Evolutionary conservation across 768 basidiomycete genomes (phyloP).

Genomic region (Psilocybe sp.): DNA sequence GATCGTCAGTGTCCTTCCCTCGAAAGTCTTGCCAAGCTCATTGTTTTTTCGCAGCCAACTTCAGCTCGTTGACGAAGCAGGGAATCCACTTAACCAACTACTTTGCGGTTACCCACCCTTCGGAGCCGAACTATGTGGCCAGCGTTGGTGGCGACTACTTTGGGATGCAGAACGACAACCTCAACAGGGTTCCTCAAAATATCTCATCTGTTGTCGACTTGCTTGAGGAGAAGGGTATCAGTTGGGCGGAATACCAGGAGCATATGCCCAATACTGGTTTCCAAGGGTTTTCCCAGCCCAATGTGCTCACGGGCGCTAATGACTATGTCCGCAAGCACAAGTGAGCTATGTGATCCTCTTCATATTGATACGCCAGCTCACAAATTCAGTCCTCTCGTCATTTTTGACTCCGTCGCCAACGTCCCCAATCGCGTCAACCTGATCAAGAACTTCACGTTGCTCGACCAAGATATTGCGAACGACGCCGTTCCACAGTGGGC

Average conservation of each 20-base stretch:
- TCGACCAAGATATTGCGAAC: conserved; percentile 50
- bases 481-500: conserved; percentile 55
- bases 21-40: not conserved
- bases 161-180: conserved; percentile 43
- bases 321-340: conserved; percentile 31
- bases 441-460: conserved; percentile 61
- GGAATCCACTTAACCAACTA: conserved; percentile 47
- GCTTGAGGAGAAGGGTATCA: conserved; percentile 52
- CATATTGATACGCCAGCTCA: not conserved
- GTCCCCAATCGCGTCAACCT: conserved; percentile 37
- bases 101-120: conserved; percentile 54
- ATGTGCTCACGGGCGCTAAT: conserved; percentile 21
- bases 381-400: conserved; percentile 35
- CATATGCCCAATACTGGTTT: conserved; percentile 52
- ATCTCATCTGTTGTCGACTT: conserved; percentile 59
- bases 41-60: conserved; percentile 17
- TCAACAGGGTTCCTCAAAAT: conserved; percentile 38
- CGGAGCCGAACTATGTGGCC: conserved; percentile 60
- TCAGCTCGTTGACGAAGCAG: conserved; percentile 39
- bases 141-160: conserved; percentile 51
- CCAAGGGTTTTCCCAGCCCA: conserved; percentile 31
- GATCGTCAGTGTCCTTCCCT: conserved; percentile 11
- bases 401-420: conserved; percentile 48
- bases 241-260: conserved; percentile 66
- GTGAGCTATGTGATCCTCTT: conserved; percentile 12